phyloP scores from a whole-genome alignment of 2,329 filamentous ascomycete genomes.

The Ambrosiella xylebori region DNA sequence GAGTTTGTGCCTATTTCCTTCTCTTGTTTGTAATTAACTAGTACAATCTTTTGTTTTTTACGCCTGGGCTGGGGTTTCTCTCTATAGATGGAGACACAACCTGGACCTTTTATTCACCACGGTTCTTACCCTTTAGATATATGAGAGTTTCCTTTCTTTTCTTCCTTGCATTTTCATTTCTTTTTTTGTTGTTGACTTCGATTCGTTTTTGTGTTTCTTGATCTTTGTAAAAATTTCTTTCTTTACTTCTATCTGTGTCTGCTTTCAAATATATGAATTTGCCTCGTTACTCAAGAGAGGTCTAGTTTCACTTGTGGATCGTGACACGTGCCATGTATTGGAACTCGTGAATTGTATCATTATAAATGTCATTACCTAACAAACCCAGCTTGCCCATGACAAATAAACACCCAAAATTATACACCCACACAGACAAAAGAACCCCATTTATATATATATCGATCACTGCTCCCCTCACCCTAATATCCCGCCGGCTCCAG shows the following conservation, averaged over 20 bases:
- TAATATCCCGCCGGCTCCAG: conserved; percentile 36
- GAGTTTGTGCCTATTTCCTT: background rate
- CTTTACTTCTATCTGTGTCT: background rate
- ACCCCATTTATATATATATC: background rate
- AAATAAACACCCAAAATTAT: no score
- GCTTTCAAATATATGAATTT: background rate
- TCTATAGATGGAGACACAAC: background rate
- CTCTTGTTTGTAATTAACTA: conserved; percentile 10
- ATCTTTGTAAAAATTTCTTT: conserved; percentile 1
- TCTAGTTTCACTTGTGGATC: no score
- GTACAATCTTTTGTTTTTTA: background rate
- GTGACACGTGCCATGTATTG: no score
- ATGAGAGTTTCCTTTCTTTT: conserved; percentile 5
- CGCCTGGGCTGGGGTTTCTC: background rate
- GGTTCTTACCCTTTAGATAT: background rate
- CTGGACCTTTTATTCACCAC: background rate
- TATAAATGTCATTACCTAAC: no score
- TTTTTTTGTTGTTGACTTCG: conserved; percentile 18
- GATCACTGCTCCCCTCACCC: conserved; percentile 6
- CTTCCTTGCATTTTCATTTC: conserved; percentile 1
- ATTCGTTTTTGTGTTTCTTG: conserved; percentile 15
- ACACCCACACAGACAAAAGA: no score
- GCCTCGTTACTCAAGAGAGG: no score
- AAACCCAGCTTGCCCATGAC: no score
- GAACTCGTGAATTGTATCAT: no score